Base-by-base conservation (phyloP, 1,284 basidiomycete genomes). In the Cutaneotrichosporon cyanovorans region DNA sequence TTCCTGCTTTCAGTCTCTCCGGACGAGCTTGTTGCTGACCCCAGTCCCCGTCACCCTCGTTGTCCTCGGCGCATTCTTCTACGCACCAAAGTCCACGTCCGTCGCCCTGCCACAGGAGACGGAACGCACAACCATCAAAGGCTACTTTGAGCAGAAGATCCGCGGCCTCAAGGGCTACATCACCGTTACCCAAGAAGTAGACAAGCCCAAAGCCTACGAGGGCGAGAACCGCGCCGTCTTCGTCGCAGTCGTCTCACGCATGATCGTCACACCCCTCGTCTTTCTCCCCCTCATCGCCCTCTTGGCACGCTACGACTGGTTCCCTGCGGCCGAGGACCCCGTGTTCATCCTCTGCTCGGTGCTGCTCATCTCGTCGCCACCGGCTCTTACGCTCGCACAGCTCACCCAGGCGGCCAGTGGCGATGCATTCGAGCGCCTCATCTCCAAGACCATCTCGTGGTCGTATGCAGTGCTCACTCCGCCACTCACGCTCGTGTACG, bases 51-150 rank as follows among this genome's bases (percentile, higher is more conserved):
- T 95, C 20, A 95, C 91, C 3, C 75, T 96, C 32, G 78, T 96
- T 50, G 89, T 95, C 8, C 81, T 96, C 36, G 91, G 91, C 15
- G 89, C 87, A 7, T 95, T 92, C 76, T 95, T 95, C 69, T 83
- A 85, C 53, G 55, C 65, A 1, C 68, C 68, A 5, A 45, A 47
- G 12, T 53, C 48, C 3, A 46, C 56, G 2, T 22, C 45, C 25
- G 50, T 55, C 37, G 5, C 43, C 2, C 45, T 59, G 5, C 42
- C 46, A 10, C 23, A 41, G 10, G 38, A 51, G 20, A 25, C 42
- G 11, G 23, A 37, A 19, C 36, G 23, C 35, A 28, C 20, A 25
- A 34, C 18, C 18, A 36, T 44, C 20, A 43, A 37, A 37, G 33
- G 56, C 5, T 63, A 54, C 48, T 48, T 65, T 50, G 47, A 62